These are phyloP conservation scores for Brasenia schreberi DNA, from an alignment of 164 flowering plant genomes.

Conservation along the genomic window DNA sequence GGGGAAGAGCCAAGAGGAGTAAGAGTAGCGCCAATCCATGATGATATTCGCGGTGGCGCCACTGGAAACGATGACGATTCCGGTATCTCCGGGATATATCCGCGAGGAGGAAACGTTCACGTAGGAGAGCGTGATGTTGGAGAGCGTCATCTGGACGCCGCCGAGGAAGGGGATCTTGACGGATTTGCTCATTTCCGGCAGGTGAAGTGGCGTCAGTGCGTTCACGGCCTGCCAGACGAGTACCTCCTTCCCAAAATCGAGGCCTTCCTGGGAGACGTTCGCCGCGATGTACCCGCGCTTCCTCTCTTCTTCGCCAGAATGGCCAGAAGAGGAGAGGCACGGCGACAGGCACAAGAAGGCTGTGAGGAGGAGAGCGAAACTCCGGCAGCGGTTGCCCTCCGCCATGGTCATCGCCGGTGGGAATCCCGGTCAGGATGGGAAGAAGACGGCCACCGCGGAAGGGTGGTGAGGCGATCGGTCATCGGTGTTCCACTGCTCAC, in stretches of 20 bases:
- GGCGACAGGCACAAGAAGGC: constrained; percentile 1
- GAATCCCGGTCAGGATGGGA: not conserved
- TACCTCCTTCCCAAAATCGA: constrained; percentile 57
- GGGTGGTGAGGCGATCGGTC: not conserved
- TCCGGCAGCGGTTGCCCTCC: not conserved
- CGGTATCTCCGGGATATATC: constrained; percentile 43
- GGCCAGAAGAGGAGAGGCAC: constrained; percentile 10
- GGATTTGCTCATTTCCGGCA: constrained; percentile 42
- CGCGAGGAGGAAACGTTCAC: constrained; percentile 35
- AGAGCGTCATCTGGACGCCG: constrained; percentile 27
- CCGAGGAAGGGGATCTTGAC: constrained; percentile 61
- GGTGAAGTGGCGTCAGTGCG: constrained; percentile 40
- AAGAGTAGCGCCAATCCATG: constrained; percentile 70
- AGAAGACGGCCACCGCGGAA: not conserved
- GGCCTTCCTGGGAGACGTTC: constrained; percentile 46
- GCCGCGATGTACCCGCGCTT: constrained; percentile 33
- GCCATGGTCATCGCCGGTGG: not conserved
- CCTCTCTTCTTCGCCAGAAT: constrained; percentile 13
- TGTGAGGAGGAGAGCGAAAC: not conserved
- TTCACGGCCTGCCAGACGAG: constrained; percentile 43
- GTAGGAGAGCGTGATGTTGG: constrained; percentile 39
- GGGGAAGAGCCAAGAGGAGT: constrained; percentile 50
- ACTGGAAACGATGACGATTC: constrained; percentile 45
- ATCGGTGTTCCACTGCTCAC: too few relatives aligned
- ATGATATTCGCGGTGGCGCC: constrained; percentile 62